phyloP scores from a whole-genome alignment of 768 basidiomycete species.

The Crassisporium funariophilum region DNA sequence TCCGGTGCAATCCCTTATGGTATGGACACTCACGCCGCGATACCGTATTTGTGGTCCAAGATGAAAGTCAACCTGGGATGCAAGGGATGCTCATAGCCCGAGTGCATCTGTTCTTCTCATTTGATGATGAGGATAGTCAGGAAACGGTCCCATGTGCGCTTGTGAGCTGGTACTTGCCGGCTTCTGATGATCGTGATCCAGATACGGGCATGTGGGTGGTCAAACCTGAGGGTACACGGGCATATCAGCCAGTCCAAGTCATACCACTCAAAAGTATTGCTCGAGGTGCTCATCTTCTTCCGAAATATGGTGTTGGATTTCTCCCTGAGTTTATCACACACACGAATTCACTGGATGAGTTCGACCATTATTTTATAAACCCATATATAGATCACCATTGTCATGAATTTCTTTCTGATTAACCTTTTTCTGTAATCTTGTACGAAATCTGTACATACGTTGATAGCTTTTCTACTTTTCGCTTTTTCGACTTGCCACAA shows the following conservation, averaged over 20 bases:
- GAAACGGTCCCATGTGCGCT: slow-evolving; percentile 25
- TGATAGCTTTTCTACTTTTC: slow-evolving; percentile 1
- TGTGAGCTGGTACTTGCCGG: slow-evolving; percentile 27
- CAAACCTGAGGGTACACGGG: slow-evolving; percentile 14
- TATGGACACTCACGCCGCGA: slow-evolving; percentile 22
- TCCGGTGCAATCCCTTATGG: slow-evolving; percentile 28
- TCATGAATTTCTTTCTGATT: slow-evolving; percentile 20
- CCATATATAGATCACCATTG: slow-evolving; percentile 34
- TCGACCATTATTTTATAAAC: slow-evolving; percentile 31
- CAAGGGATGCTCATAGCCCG: slow-evolving; percentile 26
- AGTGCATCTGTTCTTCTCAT: slow-evolving; percentile 33
- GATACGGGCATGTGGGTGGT: slow-evolving; percentile 38
- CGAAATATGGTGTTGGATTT: slow-evolving; percentile 22
- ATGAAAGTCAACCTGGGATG: slow-evolving; percentile 26
- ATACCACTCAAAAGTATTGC: slow-evolving; percentile 27
- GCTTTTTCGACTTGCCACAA: slow-evolving; percentile 8
- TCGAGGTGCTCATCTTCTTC: slow-evolving; percentile 29
- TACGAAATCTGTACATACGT: not conserved
- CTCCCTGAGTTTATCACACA: slow-evolving; percentile 23
- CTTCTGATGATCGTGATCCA: slow-evolving; percentile 16
- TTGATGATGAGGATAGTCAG: slow-evolving; percentile 10
- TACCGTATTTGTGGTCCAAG: slow-evolving; percentile 28
- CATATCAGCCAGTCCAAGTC: slow-evolving; percentile 17
- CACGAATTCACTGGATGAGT: slow-evolving; percentile 24
- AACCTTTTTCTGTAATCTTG: not conserved